Conservation (phyloP, 75 land plant species). For the Pinus taeda region DNA sequence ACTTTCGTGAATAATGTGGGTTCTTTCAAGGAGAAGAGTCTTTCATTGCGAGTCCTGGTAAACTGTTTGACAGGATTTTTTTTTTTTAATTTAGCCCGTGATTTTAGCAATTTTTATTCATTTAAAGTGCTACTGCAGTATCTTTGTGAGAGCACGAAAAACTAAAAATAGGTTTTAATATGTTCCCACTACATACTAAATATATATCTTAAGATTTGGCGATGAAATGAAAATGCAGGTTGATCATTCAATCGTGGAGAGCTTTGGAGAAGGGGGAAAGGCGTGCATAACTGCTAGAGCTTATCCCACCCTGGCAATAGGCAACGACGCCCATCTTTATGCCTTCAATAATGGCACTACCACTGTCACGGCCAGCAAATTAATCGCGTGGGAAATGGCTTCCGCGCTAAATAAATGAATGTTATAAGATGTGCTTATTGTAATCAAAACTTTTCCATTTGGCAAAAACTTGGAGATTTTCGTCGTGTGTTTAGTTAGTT, state of each 20-base stretch:
- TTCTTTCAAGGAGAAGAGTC: neutral
- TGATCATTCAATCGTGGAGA: slow-evolving; percentile 69
- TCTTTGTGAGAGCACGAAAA: too few species aligned
- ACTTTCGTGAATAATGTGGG: slow-evolving; percentile 17
- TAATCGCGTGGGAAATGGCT: slow-evolving; percentile 59
- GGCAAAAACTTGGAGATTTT: too few species aligned
- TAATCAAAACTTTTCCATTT: too few species aligned
- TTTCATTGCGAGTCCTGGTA: neutral
- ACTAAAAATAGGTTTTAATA: too few species aligned
- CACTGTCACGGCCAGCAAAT: slow-evolving; percentile 18
- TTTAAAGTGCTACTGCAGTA: too few species aligned
- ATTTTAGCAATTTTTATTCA: too few species aligned
- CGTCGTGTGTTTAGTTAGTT: too few species aligned
- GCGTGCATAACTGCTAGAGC: slow-evolving; percentile 55
- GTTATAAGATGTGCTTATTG: too few species aligned
- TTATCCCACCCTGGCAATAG: slow-evolving; percentile 41
- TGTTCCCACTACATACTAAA: too few species aligned
- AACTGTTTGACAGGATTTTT: neutral
- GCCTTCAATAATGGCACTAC: slow-evolving; percentile 53
- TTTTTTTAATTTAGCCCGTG: too few species aligned
- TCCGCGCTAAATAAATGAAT: neutral
- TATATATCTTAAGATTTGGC: too few species aligned
- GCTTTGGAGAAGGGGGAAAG: slow-evolving; percentile 59
- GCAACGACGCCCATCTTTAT: slow-evolving; percentile 31
- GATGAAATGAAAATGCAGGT: slow-evolving; percentile 27